phyloP scores from a whole-genome alignment of 805 yeast species.

The Starmerella etchellsii region DNA sequence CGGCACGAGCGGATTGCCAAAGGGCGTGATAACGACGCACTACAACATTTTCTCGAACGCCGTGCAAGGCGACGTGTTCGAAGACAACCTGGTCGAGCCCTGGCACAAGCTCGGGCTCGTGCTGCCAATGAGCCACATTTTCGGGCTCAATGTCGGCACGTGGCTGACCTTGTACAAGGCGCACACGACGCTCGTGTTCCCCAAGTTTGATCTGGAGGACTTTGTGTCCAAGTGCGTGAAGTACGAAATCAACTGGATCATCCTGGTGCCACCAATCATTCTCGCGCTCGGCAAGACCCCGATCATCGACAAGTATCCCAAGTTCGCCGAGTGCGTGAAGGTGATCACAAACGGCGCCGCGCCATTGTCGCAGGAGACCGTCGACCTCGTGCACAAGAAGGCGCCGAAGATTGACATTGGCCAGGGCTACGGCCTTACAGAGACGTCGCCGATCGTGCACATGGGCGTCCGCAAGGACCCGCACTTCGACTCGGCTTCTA shows the following conservation, averaged over 20 bases:
- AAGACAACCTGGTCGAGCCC: slow-evolving; percentile 18
- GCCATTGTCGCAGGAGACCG: slow-evolving; percentile 28
- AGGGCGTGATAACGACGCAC: slow-evolving; percentile 60
- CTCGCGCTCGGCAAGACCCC: slow-evolving; percentile 36
- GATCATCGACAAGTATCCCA: slow-evolving; percentile 32
- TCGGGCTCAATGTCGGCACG: slow-evolving; percentile 26
- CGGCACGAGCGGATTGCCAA: slow-evolving; percentile 50
- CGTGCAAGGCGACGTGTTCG: slow-evolving; percentile 10
- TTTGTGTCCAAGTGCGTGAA: slow-evolving; percentile 23
- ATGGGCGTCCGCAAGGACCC: slow-evolving; percentile 29
- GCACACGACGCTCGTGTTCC: slow-evolving; percentile 21
- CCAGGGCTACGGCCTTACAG: slow-evolving; percentile 41
- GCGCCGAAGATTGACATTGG: slow-evolving; percentile 12
- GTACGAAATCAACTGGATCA: slow-evolving; percentile 29
- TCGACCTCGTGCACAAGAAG: slow-evolving; percentile 8
- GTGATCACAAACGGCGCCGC: slow-evolving; percentile 34
- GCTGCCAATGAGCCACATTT: slow-evolving; percentile 27
- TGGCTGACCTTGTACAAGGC: slow-evolving; percentile 20
- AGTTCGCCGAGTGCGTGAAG: slow-evolving; percentile 31
- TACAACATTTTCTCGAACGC: slow-evolving; percentile 35
- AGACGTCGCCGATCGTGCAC: slow-evolving; percentile 44
- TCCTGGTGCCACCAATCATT: slow-evolving; percentile 34
- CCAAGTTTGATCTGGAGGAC: slow-evolving; percentile 27
- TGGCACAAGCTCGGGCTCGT: slow-evolving; percentile 26
- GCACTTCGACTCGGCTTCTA: slow-evolving; percentile 35